Evolutionary conservation across 2,329 filamentous ascomycete genomes (phyloP).

Genomic region (Pestalotiopsis sp.): DNA sequence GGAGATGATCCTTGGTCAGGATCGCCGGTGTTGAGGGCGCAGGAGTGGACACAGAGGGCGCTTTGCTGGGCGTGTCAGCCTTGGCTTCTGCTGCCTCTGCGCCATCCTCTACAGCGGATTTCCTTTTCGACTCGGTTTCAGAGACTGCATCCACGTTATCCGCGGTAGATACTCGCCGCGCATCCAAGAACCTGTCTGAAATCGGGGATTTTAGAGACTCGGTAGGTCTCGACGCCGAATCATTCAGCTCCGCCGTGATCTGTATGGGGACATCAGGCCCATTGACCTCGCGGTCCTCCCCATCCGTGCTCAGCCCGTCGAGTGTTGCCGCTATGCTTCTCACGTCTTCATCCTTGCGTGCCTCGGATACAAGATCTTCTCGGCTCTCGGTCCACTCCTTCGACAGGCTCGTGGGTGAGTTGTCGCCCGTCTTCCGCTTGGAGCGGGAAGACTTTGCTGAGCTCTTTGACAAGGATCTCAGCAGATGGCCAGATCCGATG

Average conservation of each 20-base stretch:
- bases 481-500: conserved; percentile 44
- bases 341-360: conserved; percentile 41
- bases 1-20: conserved; percentile 65
- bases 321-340: conserved; percentile 61
- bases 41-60: conserved; percentile 33
- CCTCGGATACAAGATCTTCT: conserved; percentile 48
- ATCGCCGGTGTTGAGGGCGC: conserved; percentile 44
- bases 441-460: conserved; percentile 28
- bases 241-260: conserved; percentile 40
- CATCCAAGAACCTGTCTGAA: conserved; percentile 3
- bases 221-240: conserved; percentile 16
- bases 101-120: conserved; percentile 16
- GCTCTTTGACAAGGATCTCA: conserved; percentile 46
- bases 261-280: conserved; percentile 36
- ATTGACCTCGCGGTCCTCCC: conserved; percentile 26
- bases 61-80: conserved; percentile 21
- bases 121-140: conserved; percentile 19
- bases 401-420: conserved; percentile 20
- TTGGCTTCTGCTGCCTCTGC: conserved; percentile 18
- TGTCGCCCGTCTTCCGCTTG: conserved; percentile 24
- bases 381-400: conserved; percentile 36
- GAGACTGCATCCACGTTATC: conserved; percentile 33
- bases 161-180: conserved; percentile 25
- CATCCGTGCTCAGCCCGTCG: conserved; percentile 53
- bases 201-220: conserved; percentile 16